Evolutionary conservation across 768 basidiomycete species (phyloP), one percentile per base, ranked within the genome.

Genomic region (Pisolithus microcarpus): DNA sequence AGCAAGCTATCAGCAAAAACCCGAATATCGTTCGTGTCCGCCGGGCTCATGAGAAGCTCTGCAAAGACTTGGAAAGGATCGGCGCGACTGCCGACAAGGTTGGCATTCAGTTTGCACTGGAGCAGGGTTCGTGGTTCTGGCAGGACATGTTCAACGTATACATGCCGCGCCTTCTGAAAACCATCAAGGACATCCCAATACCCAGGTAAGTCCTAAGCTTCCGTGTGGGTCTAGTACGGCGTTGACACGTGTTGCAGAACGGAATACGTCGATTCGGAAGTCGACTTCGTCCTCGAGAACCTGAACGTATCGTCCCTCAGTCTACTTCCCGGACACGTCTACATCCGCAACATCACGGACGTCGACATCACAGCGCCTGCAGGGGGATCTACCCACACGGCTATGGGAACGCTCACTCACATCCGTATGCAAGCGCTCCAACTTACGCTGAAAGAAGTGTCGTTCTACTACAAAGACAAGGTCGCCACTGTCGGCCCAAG

Each of bases 71-170:
- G 9, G 75, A 79, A 59, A 56, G 65, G 19, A 75, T 71, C 69
- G 43, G 70, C 59, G 19, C 65, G 66, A 23, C 34, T 61, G 73
- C 53, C 65, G 74, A 7, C 56, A 69, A 56, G 69, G 38, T 70
- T 0, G 74, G 75, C 6, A 40, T 81, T 40, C 75, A 81, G 59
- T 74, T 74, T 9, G 74, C 77, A 4, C 59, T 83, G 54, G 81
- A 85, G 49, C 76, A 82, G 43, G 75, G 78, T 5, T 76, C 81
- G 1, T 88, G 86, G 86, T 79, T 87, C 68, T 87, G 83, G 84
- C 78, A 84, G 62, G 91, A 93, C 53, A 53, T 91, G 7, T 83
- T 88, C 72, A 86, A 84, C 58, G 84, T 90, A 15, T 91, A 90
- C 59, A 63, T 86, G 1, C 89, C 88, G 15, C 75, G 76, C 8